These are phyloP conservation scores for Cajanus cajan DNA, from an alignment of 306 rosid species.

Conservation along the genomic window DNA sequence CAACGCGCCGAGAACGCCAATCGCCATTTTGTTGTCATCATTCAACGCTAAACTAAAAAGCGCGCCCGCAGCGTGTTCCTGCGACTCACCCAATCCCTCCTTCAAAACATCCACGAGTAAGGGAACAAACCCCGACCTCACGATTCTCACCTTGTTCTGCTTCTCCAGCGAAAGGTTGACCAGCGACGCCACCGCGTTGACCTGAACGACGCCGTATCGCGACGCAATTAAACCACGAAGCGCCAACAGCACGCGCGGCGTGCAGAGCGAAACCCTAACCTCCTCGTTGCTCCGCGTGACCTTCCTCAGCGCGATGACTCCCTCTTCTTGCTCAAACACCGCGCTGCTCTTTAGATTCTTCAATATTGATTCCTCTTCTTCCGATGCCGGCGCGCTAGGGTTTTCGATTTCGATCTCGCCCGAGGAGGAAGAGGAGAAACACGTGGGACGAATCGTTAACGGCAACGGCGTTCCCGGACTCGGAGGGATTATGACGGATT, in stretches of 20 bases:
- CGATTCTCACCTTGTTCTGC: conserved; percentile 77
- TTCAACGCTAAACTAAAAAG: conserved; percentile 76
- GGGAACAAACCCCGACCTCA: conserved; percentile 77
- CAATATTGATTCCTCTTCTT: conserved; percentile 48
- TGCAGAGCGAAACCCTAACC: conserved; percentile 61
- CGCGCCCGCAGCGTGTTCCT: conserved; percentile 97
- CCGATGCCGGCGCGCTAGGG: conserved; percentile 41
- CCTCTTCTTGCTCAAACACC: conserved; percentile 77
- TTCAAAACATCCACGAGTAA: conserved; percentile 64
- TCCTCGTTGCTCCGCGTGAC: conserved; percentile 58
- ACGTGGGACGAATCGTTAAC: conserved; percentile 64
- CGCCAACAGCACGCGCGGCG: conserved; percentile 49
- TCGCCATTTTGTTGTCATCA: conserved; percentile 92
- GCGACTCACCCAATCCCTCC: conserved; percentile 63
- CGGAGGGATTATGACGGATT: conserved; percentile 41
- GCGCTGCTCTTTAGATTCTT: conserved; percentile 51
- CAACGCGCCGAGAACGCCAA: conserved; percentile 80
- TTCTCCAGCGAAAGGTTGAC: conserved; percentile 86
- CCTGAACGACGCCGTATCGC: conserved; percentile 60
- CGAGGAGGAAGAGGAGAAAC: conserved; percentile 70
- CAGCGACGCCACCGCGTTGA: conserved; percentile 73
- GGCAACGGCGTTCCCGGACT: conserved; percentile 68
- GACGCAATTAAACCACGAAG: conserved; percentile 49
- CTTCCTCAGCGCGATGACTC: conserved; percentile 50
- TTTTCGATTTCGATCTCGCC: conserved; percentile 46